Percentiles rank a stretch among this genome's conserved stretches.
These are phyloP conservation scores for Phaffia australis DNA, from an alignment of 768 basidiomycete species.

Conservation along the genomic window DNA sequence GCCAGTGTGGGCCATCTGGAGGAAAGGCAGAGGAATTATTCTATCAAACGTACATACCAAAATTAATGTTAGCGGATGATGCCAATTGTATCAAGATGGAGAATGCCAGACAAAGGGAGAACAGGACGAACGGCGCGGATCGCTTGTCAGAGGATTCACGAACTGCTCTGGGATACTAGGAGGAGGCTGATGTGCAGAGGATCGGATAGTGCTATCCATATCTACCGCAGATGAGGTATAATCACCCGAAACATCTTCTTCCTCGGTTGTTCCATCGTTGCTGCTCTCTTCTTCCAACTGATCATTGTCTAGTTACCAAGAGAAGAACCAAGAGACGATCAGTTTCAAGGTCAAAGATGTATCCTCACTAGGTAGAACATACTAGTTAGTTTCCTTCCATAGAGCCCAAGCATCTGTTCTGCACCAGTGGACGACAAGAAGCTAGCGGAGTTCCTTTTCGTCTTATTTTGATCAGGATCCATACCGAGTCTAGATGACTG, in stretches of 20 bases:
- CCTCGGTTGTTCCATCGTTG: conserved; percentile 1
- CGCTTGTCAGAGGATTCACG: too few species aligned
- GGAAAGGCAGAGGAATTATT: not conserved
- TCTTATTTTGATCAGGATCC: conserved; percentile 27
- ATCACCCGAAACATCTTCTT: not conserved
- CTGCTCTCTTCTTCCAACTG: conserved; percentile 3
- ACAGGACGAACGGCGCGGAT: too few species aligned
- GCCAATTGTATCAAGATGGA: too few species aligned
- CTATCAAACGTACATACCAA: too few species aligned
- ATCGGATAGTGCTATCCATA: not conserved
- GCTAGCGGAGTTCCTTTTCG: conserved; percentile 25
- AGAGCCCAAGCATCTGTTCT: conserved; percentile 66
- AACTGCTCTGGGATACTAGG: too few species aligned
- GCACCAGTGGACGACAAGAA: conserved; percentile 71
- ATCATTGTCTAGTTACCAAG: not conserved
- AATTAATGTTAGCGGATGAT: too few species aligned
- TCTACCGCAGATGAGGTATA: not conserved
- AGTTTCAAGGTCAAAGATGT: not conserved
- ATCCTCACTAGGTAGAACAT: conserved; percentile 33
- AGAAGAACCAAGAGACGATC: not conserved
- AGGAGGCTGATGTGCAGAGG: too few species aligned
- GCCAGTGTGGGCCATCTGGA: not conserved
- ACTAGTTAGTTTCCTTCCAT: conserved; percentile 60
- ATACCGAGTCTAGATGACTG: not conserved
- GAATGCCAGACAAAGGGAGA: too few species aligned